Evolutionary conservation across 805 yeast genomes (phyloP).

Genomic region (Henningerozyma blattae): DNA sequence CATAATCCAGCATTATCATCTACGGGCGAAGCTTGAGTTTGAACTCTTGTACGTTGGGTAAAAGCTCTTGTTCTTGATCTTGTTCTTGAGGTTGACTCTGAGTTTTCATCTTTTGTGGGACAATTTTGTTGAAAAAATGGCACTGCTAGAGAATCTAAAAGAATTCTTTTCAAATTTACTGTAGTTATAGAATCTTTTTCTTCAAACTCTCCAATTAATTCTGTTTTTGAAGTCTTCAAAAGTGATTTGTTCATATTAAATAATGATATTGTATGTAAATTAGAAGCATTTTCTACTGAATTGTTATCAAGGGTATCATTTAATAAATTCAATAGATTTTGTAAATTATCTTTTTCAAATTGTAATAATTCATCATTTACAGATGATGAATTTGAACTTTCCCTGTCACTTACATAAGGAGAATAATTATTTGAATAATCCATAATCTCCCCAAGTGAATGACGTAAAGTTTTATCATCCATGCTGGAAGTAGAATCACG

Average conservation of each 20-base stretch:
- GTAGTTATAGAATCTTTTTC: conserved; percentile 3
- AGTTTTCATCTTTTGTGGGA: conserved; percentile 7
- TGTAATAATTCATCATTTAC: neutral
- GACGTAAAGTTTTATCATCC: too few species aligned
- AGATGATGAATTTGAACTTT: neutral
- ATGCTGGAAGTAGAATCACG: too few species aligned
- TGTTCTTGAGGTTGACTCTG: neutral
- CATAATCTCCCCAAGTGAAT: neutral
- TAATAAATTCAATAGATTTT: conserved; percentile 12
- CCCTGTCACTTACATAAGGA: neutral
- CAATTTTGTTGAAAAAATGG: conserved; percentile 17
- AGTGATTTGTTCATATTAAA: conserved; percentile 17
- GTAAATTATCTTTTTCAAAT: conserved; percentile 6
- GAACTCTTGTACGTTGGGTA: conserved; percentile 1
- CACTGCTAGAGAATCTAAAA: conserved; percentile 19
- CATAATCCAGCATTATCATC: conserved; percentile 13
- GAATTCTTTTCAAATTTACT: conserved; percentile 12
- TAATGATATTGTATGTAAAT: conserved; percentile 19
- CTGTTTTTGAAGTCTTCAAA: conserved; percentile 6
- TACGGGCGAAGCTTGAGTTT: conserved; percentile 4
- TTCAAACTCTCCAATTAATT: neutral
- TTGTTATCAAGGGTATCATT: conserved; percentile 18
- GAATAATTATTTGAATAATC: neutral
- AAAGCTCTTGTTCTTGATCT: neutral
- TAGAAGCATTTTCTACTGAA: conserved; percentile 14